Percentiles rank a stretch among this genome's conserved stretches.
Evolutionary conservation across 73 alveolate genomes (phyloP).

Genomic region (Tetrahymena malaccensis): DNA sequence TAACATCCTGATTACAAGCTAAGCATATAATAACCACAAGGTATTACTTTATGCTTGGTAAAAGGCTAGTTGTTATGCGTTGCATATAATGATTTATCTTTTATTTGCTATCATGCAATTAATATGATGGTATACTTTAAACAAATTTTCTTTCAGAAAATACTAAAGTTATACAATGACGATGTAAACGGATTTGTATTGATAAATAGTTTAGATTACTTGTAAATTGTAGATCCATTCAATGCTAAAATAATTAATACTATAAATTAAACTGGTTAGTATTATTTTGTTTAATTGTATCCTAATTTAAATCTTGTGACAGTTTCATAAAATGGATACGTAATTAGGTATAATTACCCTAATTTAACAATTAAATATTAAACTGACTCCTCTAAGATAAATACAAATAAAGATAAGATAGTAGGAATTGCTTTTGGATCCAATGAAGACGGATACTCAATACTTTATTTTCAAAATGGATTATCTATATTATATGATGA

Average conservation of each 20-base stretch:
- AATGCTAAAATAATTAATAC: background rate
- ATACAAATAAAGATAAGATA: background rate
- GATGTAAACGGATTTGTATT: background rate
- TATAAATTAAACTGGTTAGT: background rate
- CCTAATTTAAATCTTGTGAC: background rate
- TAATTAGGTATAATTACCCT: background rate
- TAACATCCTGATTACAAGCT: background rate
- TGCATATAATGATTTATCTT: background rate
- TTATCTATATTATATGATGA: background rate
- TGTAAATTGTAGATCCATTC: background rate
- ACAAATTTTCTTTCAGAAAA: background rate
- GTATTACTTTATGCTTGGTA: background rate
- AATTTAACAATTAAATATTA: background rate
- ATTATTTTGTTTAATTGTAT: background rate
- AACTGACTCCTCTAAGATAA: background rate
- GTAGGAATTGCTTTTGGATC: background rate
- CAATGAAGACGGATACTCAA: background rate
- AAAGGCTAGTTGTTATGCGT: background rate
- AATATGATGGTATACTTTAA: background rate
- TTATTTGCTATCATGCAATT: background rate
- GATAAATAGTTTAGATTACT: background rate
- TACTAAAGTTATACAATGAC: background rate
- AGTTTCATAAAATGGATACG: background rate
- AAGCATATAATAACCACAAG: background rate
- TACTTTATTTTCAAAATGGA: background rate